Evolutionary conservation across 2,329 filamentous ascomycete genomes (phyloP), one percentile per base, ranked within the genome.

Genomic region (Pseudogymnoascus sp.): DNA sequence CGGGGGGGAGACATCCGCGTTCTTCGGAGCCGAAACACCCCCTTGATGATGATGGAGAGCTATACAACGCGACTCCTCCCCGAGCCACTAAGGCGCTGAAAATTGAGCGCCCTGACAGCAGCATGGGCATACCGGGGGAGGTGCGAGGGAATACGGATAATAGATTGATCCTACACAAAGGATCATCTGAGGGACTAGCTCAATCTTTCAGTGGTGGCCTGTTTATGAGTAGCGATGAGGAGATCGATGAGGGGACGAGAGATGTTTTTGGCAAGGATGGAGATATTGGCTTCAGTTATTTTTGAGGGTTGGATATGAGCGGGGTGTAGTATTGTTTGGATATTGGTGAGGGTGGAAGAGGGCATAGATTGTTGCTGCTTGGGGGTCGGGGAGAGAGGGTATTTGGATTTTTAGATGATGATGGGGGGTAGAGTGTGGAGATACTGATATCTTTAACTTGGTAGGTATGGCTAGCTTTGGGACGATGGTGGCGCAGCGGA

Each of bases 211-310:
- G 25, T 6, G 49, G 49, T 14, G 28, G 28, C 5, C 1, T 55
- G 49, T 55, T 55, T 21, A 21, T 55, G 49, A 55, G 49, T 55
- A 55, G 49, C 2, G 49, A 55, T 8, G 49, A 55, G n/a, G 49
- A 55, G n/a, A 4, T 55, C 18, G 49, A 55, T 33, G 16, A 55
- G 18, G 28, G 49, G 11, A 2, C 5, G 28, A 33, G 49, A 14
- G 28, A 55, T 9, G 28, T 12, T 21, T 11, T 11, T 18, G 25
- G 3, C 1, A 55, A 8, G 45, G 45, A 33, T 31, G 28, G n/a
- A 9, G 49, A 55, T n/a, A 5, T 11, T 7, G 28, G 9, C 2
- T 55, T 55, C 2, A 18, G n/a, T 21, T 55, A 33, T 14, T 55
- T 33, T 9, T 55, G 16, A 55, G 9, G 5, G 16, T 21, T 55